phyloP scores from a whole-genome alignment of 345 rosid genomes.

The Eutrema heterophyllum region DNA sequence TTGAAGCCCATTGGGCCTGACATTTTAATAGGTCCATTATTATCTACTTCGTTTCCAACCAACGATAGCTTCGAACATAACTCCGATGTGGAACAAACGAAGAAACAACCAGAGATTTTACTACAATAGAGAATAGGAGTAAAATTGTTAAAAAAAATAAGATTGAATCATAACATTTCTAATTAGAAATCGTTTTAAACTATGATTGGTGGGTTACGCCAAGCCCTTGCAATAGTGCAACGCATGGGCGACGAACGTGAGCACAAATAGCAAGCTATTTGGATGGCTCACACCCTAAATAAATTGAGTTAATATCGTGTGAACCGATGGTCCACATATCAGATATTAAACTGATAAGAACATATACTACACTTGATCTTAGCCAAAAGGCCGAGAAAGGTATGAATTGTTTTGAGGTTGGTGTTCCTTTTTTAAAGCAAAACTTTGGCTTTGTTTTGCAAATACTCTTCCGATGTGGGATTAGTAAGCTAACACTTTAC shows the following conservation, averaged over 20 bases:
- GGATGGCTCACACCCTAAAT: background rate
- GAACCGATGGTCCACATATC: slow-evolving; percentile 36
- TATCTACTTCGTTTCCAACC: no score
- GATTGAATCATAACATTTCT: background rate
- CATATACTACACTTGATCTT: slow-evolving; percentile 66
- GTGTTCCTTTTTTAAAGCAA: background rate
- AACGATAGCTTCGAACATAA: no score
- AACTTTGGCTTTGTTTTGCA: background rate
- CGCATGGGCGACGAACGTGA: background rate
- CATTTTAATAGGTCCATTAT: no score
- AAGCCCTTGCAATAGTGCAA: slow-evolving; percentile 4
- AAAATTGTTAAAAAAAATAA: background rate
- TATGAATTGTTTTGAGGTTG: background rate
- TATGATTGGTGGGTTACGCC: background rate
- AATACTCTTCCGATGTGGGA: background rate
- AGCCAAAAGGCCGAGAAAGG: slow-evolving; percentile 75
- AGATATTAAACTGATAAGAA: slow-evolving; percentile 67
- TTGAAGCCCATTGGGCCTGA: no score
- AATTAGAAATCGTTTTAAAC: background rate
- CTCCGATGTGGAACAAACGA: background rate
- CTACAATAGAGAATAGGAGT: background rate
- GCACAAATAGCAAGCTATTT: slow-evolving; percentile 2
- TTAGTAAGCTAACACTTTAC: background rate
- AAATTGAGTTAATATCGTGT: slow-evolving; percentile 31
- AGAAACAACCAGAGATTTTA: background rate